Evolutionary conservation across 176 grass and related monocot species (phyloP).

Genomic region (Zea mays): DNA sequence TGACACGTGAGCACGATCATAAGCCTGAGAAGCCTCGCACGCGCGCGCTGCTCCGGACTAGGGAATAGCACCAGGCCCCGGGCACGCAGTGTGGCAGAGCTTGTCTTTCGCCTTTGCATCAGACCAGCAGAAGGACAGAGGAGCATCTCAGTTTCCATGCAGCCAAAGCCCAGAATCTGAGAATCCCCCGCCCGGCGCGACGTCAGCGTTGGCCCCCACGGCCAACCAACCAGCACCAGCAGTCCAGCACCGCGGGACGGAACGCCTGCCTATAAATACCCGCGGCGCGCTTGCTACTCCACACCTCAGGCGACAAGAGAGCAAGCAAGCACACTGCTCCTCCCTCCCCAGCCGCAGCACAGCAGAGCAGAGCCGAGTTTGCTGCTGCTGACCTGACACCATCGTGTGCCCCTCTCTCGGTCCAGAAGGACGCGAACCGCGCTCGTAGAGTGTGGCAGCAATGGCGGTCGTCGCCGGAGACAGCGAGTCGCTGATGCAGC

Average conservation of each 20-base stretch:
- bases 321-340: background rate
- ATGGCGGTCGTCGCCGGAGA: slow-evolving; percentile 8
- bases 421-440: background rate
- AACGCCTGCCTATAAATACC: slow-evolving; percentile 41
- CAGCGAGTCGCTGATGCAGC: slow-evolving; percentile 58
- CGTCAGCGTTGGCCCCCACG: slow-evolving; percentile 41
- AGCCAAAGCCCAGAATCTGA: background rate
- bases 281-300: slow-evolving; percentile 5
- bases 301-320: slow-evolving; percentile 12
- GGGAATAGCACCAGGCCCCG: background rate
- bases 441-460: background rate
- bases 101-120: background rate
- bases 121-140: background rate
- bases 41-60: no score
- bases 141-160: background rate
- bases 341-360: background rate
- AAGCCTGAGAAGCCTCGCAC: background rate
- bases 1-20: no score
- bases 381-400: background rate
- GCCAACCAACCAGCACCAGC: background rate
- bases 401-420: background rate
- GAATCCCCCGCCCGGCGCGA: slow-evolving; percentile 4
- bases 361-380: background rate
- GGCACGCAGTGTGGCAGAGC: background rate
- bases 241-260: background rate